phyloP scores from a whole-genome alignment of 345 rosid species.

The Carallia brachiata region DNA sequence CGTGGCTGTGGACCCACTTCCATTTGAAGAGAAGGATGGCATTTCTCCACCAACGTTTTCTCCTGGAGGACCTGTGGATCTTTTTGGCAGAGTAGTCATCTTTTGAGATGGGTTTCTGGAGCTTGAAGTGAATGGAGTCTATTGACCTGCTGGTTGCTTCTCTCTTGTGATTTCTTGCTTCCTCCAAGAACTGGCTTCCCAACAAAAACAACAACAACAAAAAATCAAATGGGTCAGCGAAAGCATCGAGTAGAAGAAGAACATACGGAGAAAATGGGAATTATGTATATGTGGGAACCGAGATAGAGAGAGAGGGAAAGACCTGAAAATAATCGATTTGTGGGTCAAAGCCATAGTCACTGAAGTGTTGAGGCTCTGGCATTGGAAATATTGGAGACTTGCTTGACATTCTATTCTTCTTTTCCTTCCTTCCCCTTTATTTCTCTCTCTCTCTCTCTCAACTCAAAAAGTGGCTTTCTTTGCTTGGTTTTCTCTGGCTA shows the following conservation, averaged over 20 bases:
- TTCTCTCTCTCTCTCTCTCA: too few relatives aligned
- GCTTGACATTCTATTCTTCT: constrained; percentile 42
- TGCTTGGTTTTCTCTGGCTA: background rate
- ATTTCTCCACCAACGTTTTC: constrained; percentile 78
- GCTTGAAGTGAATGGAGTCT: constrained; percentile 71
- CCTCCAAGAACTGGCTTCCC: constrained; percentile 59
- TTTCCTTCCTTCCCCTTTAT: background rate
- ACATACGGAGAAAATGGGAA: background rate
- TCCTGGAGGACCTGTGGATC: constrained; percentile 33
- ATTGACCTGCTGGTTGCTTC: constrained; percentile 37
- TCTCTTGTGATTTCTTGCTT: constrained; percentile 68
- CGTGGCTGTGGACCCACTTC: constrained; percentile 36
- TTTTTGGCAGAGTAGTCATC: constrained; percentile 54
- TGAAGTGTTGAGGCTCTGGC: constrained; percentile 66
- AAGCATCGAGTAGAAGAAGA: background rate
- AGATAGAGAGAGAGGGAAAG: background rate
- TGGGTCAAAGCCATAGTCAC: constrained; percentile 88
- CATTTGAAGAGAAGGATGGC: constrained; percentile 70
- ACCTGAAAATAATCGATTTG: constrained; percentile 83
- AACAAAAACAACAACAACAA: background rate
- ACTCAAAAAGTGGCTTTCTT: too few relatives aligned
- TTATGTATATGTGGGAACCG: background rate
- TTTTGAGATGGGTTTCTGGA: constrained; percentile 80
- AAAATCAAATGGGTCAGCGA: background rate
- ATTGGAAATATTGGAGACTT: constrained; percentile 67